Evolutionary conservation across 352 stramenopile genomes (phyloP), one percentile per base, ranked within the genome.

Genomic region (Pythium dissimile): DNA sequence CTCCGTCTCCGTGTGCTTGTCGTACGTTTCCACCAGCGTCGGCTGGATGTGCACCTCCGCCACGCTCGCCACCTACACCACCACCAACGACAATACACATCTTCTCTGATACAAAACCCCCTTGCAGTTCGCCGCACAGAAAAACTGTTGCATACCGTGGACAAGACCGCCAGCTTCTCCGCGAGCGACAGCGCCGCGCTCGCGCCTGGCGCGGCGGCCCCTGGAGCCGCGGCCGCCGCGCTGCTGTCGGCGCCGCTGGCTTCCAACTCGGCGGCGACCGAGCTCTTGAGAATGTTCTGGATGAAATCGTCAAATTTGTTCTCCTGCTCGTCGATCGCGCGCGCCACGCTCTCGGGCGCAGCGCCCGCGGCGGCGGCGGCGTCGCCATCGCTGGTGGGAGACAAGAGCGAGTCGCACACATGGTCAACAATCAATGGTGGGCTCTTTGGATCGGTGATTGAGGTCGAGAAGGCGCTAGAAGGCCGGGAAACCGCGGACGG

Each of bases 1-100:
- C 48, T 92, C 80, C 35, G 83, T 92, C 73, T 92, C 71, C 2
- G 80, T 89, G 62, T 88, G 72, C 61, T 92, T 92, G n/a, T 73
- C 88, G 66, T 92, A 92, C 54, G 75, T 91, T 66, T 92, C 83
- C 47, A 90, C 79, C 8, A 91, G 62, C 34, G 78, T 88, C 46
- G 80, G 80, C 51, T 90, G 80, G 60, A 92, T 90, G 61, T 90
- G 78, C 63, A 88, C 76, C 65, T 92, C 83, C 7, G 83, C 80
- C 45, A 92, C 79, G 31, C 75, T 89, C 16, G 51, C 62, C 27
- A 91, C 60, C 75, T 86, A n/a, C 1, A 24, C 41, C 41, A 16
- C n/a, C 21, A 8, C 13, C 1, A 32, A 27, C 38, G n/a, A 37
- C 7, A 43, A 62, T 26, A 15, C 38, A 28, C 12, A 42, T 28